Evolutionary conservation across 345 rosid species (phyloP).

Genomic region (Aethionema arabicum): DNA sequence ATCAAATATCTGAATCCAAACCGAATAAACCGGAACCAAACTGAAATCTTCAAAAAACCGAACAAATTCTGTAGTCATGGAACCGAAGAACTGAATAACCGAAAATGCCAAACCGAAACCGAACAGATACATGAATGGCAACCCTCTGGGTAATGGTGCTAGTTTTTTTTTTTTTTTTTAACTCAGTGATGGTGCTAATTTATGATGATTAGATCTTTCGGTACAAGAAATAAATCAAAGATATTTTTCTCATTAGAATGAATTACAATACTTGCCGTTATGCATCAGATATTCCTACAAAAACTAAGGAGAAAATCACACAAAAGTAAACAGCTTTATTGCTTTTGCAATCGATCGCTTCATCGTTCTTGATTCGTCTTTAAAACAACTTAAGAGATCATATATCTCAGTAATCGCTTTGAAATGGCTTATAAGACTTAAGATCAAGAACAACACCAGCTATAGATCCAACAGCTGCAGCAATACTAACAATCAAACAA

Average conservation of each 20-base stretch:
- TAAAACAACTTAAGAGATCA: conserved; percentile 4
- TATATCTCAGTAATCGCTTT: conserved; percentile 39
- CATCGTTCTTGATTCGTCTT: neutral
- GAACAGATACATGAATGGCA: too few relatives aligned
- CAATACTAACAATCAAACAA: conserved; percentile 63
- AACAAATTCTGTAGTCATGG: too few relatives aligned
- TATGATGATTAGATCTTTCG: too few relatives aligned
- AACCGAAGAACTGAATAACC: too few relatives aligned
- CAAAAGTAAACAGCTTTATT: conserved; percentile 17
- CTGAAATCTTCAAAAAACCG: too few relatives aligned
- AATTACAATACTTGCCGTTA: conserved; percentile 19
- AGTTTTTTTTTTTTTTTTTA: too few relatives aligned
- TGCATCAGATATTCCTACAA: neutral
- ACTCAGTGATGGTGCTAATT: too few relatives aligned
- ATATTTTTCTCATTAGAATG: neutral
- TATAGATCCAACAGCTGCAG: conserved; percentile 82
- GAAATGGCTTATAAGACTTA: conserved; percentile 69
- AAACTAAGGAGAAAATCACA: conserved; percentile 8
- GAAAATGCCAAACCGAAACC: too few relatives aligned
- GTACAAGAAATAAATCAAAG: neutral
- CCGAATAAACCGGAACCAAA: too few relatives aligned
- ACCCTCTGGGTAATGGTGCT: too few relatives aligned
- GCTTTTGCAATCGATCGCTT: conserved; percentile 7
- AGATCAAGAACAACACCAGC: conserved; percentile 72
- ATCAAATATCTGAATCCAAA: too few relatives aligned